These are phyloP conservation scores for Colletotrichum simmondsii DNA, from an alignment of 2,329 filamentous ascomycete species.

Conservation along the genomic window DNA sequence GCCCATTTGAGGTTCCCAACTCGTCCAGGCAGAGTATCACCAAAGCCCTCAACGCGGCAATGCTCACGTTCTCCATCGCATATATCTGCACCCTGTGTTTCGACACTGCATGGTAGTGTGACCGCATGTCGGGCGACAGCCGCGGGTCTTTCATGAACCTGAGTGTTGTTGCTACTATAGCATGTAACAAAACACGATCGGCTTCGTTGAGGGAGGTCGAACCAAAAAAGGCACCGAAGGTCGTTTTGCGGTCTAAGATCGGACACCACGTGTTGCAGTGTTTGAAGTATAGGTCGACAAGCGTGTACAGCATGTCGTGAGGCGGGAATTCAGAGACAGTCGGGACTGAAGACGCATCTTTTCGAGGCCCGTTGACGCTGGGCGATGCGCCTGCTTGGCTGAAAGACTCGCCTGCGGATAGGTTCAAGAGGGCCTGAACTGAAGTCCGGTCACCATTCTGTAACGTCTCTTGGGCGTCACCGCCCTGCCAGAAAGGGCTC, in stretches of 20 bases:
- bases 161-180: slow-evolving; percentile 56
- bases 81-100: slow-evolving; percentile 53
- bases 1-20: slow-evolving; percentile 54
- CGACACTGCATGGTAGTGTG: slow-evolving; percentile 51
- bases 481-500: slow-evolving; percentile 42
- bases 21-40: slow-evolving; percentile 55
- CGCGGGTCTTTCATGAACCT: slow-evolving; percentile 53
- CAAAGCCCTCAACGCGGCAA: slow-evolving; percentile 50
- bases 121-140: slow-evolving; percentile 48
- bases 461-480: slow-evolving; percentile 43
- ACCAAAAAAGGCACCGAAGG: slow-evolving; percentile 52
- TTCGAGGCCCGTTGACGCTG: slow-evolving; percentile 25
- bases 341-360: slow-evolving; percentile 44
- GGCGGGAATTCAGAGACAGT: slow-evolving; percentile 64
- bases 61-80: slow-evolving; percentile 52
- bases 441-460: slow-evolving; percentile 36
- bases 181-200: slow-evolving; percentile 53
- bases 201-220: slow-evolving; percentile 51
- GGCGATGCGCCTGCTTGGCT: slow-evolving; percentile 15
- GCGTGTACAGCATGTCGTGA: slow-evolving; percentile 68
- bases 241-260: slow-evolving; percentile 55
- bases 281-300: slow-evolving; percentile 72
- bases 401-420: slow-evolving; percentile 32
- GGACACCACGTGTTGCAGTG: slow-evolving; percentile 71
- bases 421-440: slow-evolving; percentile 36